Conservation (phyloP, 768 basidiomycete genomes). For the Russula foetens region DNA sequence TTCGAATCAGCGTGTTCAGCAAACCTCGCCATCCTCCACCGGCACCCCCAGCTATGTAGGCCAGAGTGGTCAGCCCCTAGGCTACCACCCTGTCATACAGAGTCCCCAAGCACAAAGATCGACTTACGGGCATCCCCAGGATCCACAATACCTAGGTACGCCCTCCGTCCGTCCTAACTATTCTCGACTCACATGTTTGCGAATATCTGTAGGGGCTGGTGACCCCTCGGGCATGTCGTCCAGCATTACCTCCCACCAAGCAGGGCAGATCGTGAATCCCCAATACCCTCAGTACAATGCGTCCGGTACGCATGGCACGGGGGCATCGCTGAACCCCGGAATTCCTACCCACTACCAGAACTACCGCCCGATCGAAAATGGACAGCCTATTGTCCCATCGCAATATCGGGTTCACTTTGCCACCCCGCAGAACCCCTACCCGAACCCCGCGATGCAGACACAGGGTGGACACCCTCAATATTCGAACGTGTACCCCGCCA, state of each 20-base stretch:
- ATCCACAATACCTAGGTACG: slow-evolving; percentile 1
- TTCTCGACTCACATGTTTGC: neutral
- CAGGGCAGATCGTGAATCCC: neutral
- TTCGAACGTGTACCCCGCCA: slow-evolving; percentile 14
- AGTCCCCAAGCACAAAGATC: slow-evolving; percentile 6
- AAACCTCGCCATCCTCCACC: neutral
- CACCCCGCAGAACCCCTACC: slow-evolving; percentile 7
- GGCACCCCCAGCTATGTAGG: neutral
- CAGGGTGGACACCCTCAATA: slow-evolving; percentile 10
- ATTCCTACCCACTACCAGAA: slow-evolving; percentile 17
- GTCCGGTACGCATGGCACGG: neutral
- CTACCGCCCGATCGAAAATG: slow-evolving; percentile 16
- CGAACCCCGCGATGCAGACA: slow-evolving; percentile 7
- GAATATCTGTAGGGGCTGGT: neutral
- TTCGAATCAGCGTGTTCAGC: slow-evolving; percentile 10
- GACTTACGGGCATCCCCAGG: slow-evolving; percentile 2
- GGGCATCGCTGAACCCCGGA: slow-evolving; percentile 6
- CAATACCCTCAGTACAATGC: slow-evolving; percentile 9
- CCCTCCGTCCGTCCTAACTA: neutral
- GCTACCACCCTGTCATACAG: neutral
- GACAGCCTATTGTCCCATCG: slow-evolving; percentile 18
- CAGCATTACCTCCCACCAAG: slow-evolving; percentile 11
- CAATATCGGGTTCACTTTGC: neutral
- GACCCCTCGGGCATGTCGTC: neutral
- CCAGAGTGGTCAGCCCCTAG: neutral